These are phyloP conservation scores for Lathyrus oleraceus DNA, from an alignment of 306 rosid species.

Conservation along the genomic window DNA sequence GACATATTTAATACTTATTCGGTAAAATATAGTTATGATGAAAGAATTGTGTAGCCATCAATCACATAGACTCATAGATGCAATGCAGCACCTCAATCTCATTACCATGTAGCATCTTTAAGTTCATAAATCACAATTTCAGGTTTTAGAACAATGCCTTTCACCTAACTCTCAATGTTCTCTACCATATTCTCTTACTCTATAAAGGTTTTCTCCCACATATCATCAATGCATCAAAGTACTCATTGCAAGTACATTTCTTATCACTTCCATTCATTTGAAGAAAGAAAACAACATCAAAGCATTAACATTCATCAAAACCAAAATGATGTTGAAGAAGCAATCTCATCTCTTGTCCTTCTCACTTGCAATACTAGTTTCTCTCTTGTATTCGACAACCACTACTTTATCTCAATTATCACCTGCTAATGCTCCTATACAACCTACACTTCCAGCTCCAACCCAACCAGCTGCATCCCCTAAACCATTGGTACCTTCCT, in stretches of 20 bases:
- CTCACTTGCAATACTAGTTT: conserved; percentile 27
- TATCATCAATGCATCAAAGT: conserved; percentile 28
- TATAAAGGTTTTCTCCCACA: conserved; percentile 14
- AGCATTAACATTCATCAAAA: neutral
- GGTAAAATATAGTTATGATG: too few relatives aligned
- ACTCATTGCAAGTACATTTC: neutral
- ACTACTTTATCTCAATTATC: conserved; percentile 40
- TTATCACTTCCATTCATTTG: neutral
- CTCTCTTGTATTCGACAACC: conserved; percentile 26
- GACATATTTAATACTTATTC: too few relatives aligned
- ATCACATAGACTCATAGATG: too few relatives aligned
- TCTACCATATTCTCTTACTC: conserved; percentile 8
- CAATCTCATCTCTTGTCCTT: conserved; percentile 24
- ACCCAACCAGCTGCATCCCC: conserved; percentile 26
- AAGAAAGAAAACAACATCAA: neutral
- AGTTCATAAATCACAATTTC: neutral
- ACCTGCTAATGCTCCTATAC: conserved; percentile 47
- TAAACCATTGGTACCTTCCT: conserved; percentile 39
- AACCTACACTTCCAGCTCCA: conserved; percentile 26
- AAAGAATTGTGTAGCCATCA: too few relatives aligned
- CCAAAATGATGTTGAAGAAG: conserved; percentile 24
- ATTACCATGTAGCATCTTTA: neutral
- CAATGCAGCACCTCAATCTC: neutral
- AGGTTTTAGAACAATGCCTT: neutral
- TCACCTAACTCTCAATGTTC: conserved; percentile 37